Evolutionary conservation across 805 yeast species (phyloP), one percentile per base, ranked within the genome.

Genomic region (Novakomyces olei): DNA sequence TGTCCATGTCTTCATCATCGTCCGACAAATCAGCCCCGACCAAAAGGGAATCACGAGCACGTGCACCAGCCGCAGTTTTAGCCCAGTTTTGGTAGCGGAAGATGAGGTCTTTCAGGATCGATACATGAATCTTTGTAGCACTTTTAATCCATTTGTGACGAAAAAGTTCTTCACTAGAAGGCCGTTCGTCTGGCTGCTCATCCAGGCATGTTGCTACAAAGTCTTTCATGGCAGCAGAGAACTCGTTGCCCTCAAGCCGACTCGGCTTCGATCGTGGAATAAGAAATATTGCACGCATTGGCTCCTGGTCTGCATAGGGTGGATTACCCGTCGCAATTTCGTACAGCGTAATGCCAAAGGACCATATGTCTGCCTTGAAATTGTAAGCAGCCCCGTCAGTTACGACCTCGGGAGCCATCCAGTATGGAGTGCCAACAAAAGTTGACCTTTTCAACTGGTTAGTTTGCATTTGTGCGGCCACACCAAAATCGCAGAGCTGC

Each of bases 271-370:
- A 79, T 41, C 81, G 78, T 1, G 94, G 78, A 32, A 88, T 81
- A 52, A 88, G 57, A 47, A 80, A 83, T 81, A 88, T 77, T 1
- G 95, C 98, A 55, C 93, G 65, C 57, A 76, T 60, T 1, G 94
- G 94, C 46, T 85, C 98, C 42, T 78, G 77, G 39, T 88, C 95
- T 45, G 93, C 72, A 47, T 83, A 83, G 0, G 99, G 99, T 4
- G 99, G 99, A 44, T 79, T 80, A 0, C 98, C 96, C 0, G 96
- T 83, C 6, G 92, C 91, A 41, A 85, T 73, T 52, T 88, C 99
- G 54, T 72, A 88, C 5, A 81, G 61, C 0, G 98, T 85, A 38
- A 88, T 79, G 10, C 99, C 99, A 30, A 85, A 52, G 0, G 96
- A 83, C 99, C 99, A 88, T 5, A 88, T 78, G 51, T 88, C 99